Base-by-base conservation (phyloP, 306 rosid species). In the Hylodesmum podocarpum region DNA sequence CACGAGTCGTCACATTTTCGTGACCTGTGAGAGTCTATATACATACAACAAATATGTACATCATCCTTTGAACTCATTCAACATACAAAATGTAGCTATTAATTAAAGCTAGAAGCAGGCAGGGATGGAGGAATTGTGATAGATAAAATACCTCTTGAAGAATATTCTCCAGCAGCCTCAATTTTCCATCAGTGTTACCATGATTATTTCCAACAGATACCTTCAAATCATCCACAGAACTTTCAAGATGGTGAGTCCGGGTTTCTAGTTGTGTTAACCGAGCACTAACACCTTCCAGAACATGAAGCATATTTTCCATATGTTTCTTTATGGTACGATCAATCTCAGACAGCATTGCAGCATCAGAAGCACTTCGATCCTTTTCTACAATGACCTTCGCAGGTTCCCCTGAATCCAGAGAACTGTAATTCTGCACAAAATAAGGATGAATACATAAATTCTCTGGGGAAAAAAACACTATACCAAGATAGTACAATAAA, bases 121-220 rank as follows among this genome's bases (percentile, higher is more conserved):
- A 28, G 21, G 29, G 43, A 36, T 9, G 6, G 53, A 8, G 21
- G 49, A 44, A 13, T 34, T 11, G 43, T 63, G 76, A 80, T 31
- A 25, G 22, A 76, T 15, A 70, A 50, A 75, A 69, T 84, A 91
- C 98, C 94, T 93, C 97, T 82, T 72, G 86, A 66, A 93, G 91
- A 81, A 93, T 88, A 89, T 89, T 89, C 82, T 91, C 93, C 83
- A 91, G 72, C 70, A 79, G 97, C 83, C 93, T 86, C 89, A 91
- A 84, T 76, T 84, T 88, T 78, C 95, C 98, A 79, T 93, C 98
- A 73, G 91, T 79, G 78, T 71, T 89, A 36, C 93, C 95, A 72
- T 88, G 89, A 76, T 89, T 93, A 81, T 86, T 93, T 72, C 93
- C 95, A 47, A 87, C 88, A 65, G 89, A 89, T 4, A 78, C 80